Evolutionary conservation across 2,329 filamentous ascomycete genomes (phyloP), one percentile per base, ranked within the genome.

Genomic region (Penicillium sumatraense): DNA sequence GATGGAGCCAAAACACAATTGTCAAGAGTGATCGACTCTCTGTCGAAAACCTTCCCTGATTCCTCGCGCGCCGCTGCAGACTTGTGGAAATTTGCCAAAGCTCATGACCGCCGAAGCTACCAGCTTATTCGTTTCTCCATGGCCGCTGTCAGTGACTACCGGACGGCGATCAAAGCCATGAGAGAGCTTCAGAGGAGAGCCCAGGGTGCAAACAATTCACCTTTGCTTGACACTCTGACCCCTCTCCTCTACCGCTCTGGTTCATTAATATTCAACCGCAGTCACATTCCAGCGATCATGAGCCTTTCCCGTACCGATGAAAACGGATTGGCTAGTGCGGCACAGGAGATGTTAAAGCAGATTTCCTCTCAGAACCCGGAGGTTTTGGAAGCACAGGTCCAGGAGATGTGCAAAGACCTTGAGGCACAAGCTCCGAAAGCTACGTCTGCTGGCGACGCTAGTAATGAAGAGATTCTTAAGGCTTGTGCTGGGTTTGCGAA

Each of bases 401-500:
- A 91, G 57, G 92, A 96, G 59, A 84, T 99, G 44, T 96, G 93
- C 76, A 91, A 90, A 68, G 88, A 92, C 55, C 83, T 99, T 16
- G 86, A 92, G 61, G 85, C 90, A 23, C 88, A 93, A 66, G 89
- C 90, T 1, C 95, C 95, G 0, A 87, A 85, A 3, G 81, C 84
- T 18, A 85, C 80, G 16, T 85, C 84, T 49, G 70, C 82, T 1
- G 93, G 93, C 58, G 89, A 93, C 50, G 74, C 85, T 1, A 82
- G 85, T 3, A 88, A 90, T n/a, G 90, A 95, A 11, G 91, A 97
- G 67, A 93, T 93, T 2, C 81, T 99, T 55, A 97, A 96, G 71
- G 93, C 96, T 2, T 97, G 95, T 71, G 90, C 93, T 9, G 91
- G 90, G 2, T 99, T 96, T 71, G 90, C 93, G 1, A 89, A 88